Evolutionary conservation across 2,329 filamentous ascomycete species (phyloP).

Genomic region (Apiospora aurea): DNA sequence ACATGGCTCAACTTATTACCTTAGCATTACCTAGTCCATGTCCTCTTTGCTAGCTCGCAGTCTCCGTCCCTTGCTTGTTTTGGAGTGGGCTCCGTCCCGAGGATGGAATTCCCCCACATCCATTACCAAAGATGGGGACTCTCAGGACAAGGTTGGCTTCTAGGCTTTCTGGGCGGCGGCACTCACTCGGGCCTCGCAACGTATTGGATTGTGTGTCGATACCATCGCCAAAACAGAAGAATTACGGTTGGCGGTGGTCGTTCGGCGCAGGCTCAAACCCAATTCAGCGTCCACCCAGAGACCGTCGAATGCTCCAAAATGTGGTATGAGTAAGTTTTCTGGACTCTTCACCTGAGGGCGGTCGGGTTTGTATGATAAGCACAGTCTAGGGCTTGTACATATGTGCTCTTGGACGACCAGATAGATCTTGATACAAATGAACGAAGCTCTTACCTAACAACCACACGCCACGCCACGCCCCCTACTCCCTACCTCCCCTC

Average conservation of each 20-base stretch:
- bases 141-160: constrained; percentile 19
- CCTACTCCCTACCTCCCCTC: background rate
- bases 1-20: background rate
- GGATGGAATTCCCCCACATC: constrained; percentile 12
- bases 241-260: background rate
- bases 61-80: constrained; percentile 16
- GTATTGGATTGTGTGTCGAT: constrained; percentile 1
- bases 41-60: constrained; percentile 1
- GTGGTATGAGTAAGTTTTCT: background rate
- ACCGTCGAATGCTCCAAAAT: background rate
- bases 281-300: background rate
- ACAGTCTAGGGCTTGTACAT: background rate
- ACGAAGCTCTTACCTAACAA: background rate
- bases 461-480: background rate
- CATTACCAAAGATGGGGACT: background rate
- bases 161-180: constrained; percentile 1
- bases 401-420: too few species aligned
- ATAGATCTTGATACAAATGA: background rate
- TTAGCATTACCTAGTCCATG: background rate
- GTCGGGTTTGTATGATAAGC: background rate
- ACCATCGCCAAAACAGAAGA: background rate
- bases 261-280: constrained; percentile 10
- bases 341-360: background rate
- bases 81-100: constrained; percentile 15
- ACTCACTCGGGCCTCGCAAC: constrained; percentile 18